phyloP scores from a whole-genome alignment of 129 eudicot genomes.

The Flaveria ramosissima region DNA sequence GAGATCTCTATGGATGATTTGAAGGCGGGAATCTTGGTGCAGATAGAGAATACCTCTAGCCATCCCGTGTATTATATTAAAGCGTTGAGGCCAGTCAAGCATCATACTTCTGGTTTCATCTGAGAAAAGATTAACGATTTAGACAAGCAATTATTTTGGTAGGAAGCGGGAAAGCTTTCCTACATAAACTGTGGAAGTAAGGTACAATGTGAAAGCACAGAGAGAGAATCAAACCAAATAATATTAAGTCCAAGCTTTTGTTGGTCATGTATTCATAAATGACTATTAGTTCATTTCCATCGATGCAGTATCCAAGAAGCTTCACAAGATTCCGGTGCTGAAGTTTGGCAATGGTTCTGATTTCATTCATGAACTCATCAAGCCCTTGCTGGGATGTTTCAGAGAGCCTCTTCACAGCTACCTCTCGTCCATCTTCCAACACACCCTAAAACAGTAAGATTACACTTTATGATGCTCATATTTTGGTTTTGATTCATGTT shows the following conservation, averaged over 20 bases:
- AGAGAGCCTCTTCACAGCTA: constrained; percentile 46
- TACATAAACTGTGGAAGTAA: not conserved
- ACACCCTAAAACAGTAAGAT: constrained; percentile 27
- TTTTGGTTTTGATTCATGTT: not conserved
- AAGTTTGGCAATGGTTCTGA: constrained; percentile 43
- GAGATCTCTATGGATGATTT: constrained; percentile 47
- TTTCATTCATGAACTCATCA: constrained; percentile 37
- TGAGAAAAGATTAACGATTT: not conserved
- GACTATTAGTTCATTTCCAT: constrained; percentile 40
- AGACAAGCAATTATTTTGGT: not conserved
- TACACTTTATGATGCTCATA: not conserved
- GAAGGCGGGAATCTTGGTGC: constrained; percentile 35
- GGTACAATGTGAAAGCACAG: not conserved
- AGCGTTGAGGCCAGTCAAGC: constrained; percentile 34
- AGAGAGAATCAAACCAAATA: constrained; percentile 40
- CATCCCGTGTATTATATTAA: constrained; percentile 25
- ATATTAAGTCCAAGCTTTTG: constrained; percentile 43
- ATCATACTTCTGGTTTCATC: constrained; percentile 19
- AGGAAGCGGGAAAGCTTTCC: not conserved
- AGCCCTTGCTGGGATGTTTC: constrained; percentile 41
- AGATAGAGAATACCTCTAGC: constrained; percentile 36
- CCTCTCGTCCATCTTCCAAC: constrained; percentile 38
- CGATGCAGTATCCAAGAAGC: constrained; percentile 50
- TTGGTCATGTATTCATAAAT: constrained; percentile 44
- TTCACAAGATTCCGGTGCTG: constrained; percentile 61